Evolutionary conservation across 345 rosid species (phyloP).

Genomic region (Euphorbia lathyris): DNA sequence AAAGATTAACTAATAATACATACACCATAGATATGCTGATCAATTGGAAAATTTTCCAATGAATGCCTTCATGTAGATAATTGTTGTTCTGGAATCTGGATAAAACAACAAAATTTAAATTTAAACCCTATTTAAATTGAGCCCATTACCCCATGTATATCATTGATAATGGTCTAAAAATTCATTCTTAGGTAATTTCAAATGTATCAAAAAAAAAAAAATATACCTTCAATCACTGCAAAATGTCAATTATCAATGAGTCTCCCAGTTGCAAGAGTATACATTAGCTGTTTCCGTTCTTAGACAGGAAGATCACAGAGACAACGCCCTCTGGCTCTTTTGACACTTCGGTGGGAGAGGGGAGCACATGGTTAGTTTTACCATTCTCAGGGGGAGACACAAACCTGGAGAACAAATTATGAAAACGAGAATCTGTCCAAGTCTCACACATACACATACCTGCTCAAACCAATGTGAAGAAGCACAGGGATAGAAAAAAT

Average conservation of each 20-base stretch:
- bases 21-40: not conserved
- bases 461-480: constrained; percentile 34
- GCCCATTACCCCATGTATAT: not conserved
- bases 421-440: constrained; percentile 67
- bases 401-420: constrained; percentile 58
- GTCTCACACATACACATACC: constrained; percentile 71
- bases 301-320: constrained; percentile 68
- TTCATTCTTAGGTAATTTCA: constrained; percentile 8
- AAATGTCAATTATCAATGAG: constrained; percentile 72
- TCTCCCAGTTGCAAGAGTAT: constrained; percentile 78
- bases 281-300: constrained; percentile 73
- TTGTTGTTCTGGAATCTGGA: not conserved
- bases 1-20: not conserved
- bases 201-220: constrained; percentile 12
- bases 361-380: constrained; percentile 27
- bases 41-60: not conserved
- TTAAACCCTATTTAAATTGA: too few relatives aligned
- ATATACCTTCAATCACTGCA: constrained; percentile 81
- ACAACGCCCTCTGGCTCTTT: constrained; percentile 66
- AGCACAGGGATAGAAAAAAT: not conserved
- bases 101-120: not conserved
- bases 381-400: constrained; percentile 30
- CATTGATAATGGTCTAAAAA: not conserved
- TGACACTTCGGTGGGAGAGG: constrained; percentile 35
- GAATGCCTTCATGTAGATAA: not conserved